phyloP scores from a whole-genome alignment of 306 rosid species.

The Sophora flavescens region DNA sequence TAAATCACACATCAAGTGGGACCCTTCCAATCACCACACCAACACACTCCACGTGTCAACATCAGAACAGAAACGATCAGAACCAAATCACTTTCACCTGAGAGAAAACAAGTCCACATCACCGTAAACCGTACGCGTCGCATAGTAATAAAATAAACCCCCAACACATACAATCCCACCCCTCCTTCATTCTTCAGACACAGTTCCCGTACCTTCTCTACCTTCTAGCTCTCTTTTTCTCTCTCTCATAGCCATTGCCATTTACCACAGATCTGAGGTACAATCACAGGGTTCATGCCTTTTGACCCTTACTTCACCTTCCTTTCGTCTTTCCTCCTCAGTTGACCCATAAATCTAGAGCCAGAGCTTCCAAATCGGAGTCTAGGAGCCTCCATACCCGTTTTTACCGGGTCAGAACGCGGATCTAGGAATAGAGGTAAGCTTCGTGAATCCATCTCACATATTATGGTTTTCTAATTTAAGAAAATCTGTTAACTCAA shows the following conservation, averaged over 20 bases:
- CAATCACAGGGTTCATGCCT: conserved; percentile 36
- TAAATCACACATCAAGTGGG: neutral
- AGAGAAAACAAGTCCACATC: conserved; percentile 43
- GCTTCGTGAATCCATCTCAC: neutral
- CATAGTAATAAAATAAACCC: conserved; percentile 31
- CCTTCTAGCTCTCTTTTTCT: neutral
- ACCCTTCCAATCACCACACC: conserved; percentile 9
- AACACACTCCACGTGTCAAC: conserved; percentile 42
- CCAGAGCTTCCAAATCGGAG: conserved; percentile 33
- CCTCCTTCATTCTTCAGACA: conserved; percentile 31
- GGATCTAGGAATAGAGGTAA: conserved; percentile 59
- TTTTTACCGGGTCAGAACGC: conserved; percentile 9
- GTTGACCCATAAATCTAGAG: neutral
- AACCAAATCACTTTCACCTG: neutral
- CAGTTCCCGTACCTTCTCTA: conserved; percentile 10
- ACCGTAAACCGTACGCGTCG: conserved; percentile 50
- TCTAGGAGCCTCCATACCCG: conserved; percentile 44
- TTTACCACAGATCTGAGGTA: conserved; percentile 39
- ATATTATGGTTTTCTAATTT: conserved; percentile 36
- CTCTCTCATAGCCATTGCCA: conserved; percentile 5
- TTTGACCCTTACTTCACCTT: conserved; percentile 7
- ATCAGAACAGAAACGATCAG: neutral
- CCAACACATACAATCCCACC: conserved; percentile 34
- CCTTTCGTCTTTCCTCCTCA: neutral
- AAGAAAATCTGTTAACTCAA: conserved; percentile 7